Percentiles rank a stretch among this genome's conserved stretches.
Evolutionary conservation across 805 yeast genomes (phyloP).

Genomic region (Wickerhamiella sorbophila): DNA sequence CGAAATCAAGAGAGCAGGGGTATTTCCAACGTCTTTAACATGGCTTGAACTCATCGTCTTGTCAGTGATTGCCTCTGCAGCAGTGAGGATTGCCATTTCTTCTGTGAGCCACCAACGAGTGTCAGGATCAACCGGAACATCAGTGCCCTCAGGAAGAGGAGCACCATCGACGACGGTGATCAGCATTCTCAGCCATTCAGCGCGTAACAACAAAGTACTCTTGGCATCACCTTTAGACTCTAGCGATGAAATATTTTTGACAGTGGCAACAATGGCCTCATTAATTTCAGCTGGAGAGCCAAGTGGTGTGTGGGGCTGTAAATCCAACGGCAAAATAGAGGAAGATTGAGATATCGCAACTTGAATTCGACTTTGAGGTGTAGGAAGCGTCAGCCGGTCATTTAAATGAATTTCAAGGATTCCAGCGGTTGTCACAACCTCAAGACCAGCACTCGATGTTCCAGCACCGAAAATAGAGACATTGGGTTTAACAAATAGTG

Average conservation of each 20-base stretch:
- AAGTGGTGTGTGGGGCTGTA: neutral
- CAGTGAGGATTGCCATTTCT: neutral
- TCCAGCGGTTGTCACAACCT: conserved; percentile 27
- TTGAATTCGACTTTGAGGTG: neutral
- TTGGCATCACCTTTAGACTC: neutral
- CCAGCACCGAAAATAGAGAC: conserved; percentile 43
- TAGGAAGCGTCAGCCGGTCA: neutral
- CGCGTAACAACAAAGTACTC: neutral
- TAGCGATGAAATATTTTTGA: no score
- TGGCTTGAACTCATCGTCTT: neutral
- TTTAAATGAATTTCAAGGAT: neutral
- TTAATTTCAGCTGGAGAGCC: neutral
- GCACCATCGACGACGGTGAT: neutral
- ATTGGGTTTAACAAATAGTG: conserved; percentile 40
- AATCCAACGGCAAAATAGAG: neutral
- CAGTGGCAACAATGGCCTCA: neutral
- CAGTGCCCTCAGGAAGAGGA: neutral
- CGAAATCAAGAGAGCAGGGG: neutral
- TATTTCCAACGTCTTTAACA: neutral
- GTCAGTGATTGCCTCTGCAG: neutral
- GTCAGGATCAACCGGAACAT: neutral
- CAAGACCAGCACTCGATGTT: conserved; percentile 39
- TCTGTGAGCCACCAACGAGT: conserved; percentile 1
- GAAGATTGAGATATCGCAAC: neutral
- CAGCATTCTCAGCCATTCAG: neutral